Evolutionary conservation across 2,329 filamentous ascomycete species (phyloP), one percentile per base, ranked within the genome.

Genomic region (Torrubiellomyces zombiae): DNA sequence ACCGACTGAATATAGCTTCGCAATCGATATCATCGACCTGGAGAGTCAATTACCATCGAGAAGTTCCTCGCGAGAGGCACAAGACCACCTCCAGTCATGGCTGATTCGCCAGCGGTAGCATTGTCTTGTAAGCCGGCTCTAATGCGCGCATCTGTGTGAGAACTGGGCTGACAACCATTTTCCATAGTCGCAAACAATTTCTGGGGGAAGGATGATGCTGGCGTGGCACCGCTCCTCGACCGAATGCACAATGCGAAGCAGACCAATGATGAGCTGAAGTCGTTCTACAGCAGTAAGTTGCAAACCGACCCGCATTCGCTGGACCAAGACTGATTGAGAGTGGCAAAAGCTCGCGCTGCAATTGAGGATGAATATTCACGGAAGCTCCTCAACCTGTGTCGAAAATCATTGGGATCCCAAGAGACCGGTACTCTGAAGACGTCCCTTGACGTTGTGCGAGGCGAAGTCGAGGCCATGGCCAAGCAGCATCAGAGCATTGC

Each of bases 131-230:
- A 43, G 60, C 18, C 14, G n/a, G n/a, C n/a, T n/a, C n/a, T n/a
- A n/a, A n/a, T 8, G 6, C 14, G 16, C 21, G 8, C 11, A 9
- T 11, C 19, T 23, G 7, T 10, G 11, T 9, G 16, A 4, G 8
- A 16, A 11, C 13, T 24, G 9, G 15, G 11, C 42, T 45, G 26
- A 43, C 32, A 25, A 25, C 15, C 16, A 12, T 23, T 16, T 20
- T 17, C 18, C 20, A 3, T 25, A 85, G 85, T 98, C 58, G 86
- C 89, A 43, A 98, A 98, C 59, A 98, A 98, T 51, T 98, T 98
- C 54, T 98, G 89, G 89, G 89, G 89, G 35, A 95, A 92, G 62
- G 86, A 95, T 50, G 89, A 98, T 62, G 89, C 86, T 25, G 91
- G 89, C 47, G 85, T 98, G 44, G 65, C 66, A 22, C 91, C 89